phyloP scores from a whole-genome alignment of 345 rosid species.

The Populus davidiana region DNA sequence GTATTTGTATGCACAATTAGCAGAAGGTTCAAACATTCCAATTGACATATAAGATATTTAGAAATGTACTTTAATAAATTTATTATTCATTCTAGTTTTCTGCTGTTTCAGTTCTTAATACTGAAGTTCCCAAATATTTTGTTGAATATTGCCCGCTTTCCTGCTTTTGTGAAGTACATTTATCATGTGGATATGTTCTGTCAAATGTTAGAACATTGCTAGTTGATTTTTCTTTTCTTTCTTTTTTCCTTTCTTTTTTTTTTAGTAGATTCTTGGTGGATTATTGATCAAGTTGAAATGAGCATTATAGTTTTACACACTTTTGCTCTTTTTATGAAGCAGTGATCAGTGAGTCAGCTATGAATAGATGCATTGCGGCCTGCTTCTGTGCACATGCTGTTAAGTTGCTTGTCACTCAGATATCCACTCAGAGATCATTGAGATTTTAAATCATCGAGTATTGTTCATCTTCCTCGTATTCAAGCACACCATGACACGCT shows the following conservation, averaged over 20 bases:
- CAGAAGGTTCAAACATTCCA: background rate
- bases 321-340: constrained; percentile 20
- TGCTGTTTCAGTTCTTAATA: background rate
- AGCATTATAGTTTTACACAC: background rate
- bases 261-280: background rate
- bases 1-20: background rate
- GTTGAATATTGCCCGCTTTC: background rate
- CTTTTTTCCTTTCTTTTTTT: background rate
- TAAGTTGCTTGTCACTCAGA: constrained; percentile 44
- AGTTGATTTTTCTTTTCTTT: background rate
- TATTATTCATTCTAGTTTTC: background rate
- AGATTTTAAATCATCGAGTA: background rate
- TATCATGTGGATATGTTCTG: background rate
- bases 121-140: too few species aligned
- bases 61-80: too few species aligned
- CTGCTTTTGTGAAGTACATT: background rate
- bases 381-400: constrained; percentile 63
- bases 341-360: constrained; percentile 60
- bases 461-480: background rate
- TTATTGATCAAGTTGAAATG: background rate
- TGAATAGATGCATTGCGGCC: constrained; percentile 47
- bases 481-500: background rate
- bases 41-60: background rate
- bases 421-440: constrained; percentile 25
- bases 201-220: background rate